These are phyloP conservation scores for Populus pruinosa DNA, from an alignment of 345 rosid genomes.

Conservation along the genomic window DNA sequence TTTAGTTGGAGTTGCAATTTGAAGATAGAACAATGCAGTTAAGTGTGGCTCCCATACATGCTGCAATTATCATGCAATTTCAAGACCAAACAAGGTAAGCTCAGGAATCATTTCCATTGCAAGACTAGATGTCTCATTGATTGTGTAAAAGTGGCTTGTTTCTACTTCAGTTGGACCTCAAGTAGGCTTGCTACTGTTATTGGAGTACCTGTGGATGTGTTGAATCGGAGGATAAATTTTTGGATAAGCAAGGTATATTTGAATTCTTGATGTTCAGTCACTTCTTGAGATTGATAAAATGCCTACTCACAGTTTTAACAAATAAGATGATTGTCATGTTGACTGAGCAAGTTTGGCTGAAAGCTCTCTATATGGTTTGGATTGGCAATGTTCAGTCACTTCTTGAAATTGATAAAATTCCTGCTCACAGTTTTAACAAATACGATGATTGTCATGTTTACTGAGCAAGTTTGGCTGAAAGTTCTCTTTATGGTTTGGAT, in stretches of 20 bases:
- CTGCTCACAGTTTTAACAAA: background rate
- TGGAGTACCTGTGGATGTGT: slow-evolving; percentile 69
- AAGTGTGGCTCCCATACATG: slow-evolving; percentile 81
- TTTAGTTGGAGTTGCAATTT: slow-evolving; percentile 87
- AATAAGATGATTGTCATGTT: background rate
- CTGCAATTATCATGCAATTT: slow-evolving; percentile 90
- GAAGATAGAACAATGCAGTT: slow-evolving; percentile 80
- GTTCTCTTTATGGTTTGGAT: background rate
- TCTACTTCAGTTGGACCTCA: slow-evolving; percentile 70
- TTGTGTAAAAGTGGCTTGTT: slow-evolving; percentile 9
- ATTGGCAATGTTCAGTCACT: background rate
- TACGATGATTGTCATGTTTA: background rate
- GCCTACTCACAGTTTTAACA: background rate
- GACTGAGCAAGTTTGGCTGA: background rate
- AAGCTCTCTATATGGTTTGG: background rate
- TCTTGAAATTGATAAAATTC: background rate
- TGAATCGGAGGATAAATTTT: slow-evolving; percentile 70
- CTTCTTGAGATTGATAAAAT: background rate
- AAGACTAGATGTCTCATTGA: background rate
- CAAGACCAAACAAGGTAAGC: slow-evolving; percentile 75
- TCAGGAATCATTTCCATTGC: slow-evolving; percentile 11
- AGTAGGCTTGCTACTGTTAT: slow-evolving; percentile 60
- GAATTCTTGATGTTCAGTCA: background rate
- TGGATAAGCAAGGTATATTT: slow-evolving; percentile 82
- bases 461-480: slow-evolving; percentile 1